Evolutionary conservation across 2,329 filamentous ascomycete genomes (phyloP).

Genomic region (Amauroascus niger): DNA sequence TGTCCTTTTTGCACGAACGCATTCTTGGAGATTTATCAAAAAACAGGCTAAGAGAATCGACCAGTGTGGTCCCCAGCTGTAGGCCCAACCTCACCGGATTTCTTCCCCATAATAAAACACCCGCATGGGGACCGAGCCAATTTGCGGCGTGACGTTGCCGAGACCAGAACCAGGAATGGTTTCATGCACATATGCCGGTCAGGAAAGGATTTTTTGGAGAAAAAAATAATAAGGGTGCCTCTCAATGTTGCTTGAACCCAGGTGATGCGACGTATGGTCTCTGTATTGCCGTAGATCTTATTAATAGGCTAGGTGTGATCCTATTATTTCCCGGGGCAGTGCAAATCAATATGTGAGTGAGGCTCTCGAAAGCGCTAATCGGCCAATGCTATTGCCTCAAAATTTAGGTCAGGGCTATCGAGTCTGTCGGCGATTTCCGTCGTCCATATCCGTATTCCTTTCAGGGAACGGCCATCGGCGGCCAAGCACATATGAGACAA

Average conservation of each 20-base stretch:
- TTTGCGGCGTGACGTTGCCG: neutral
- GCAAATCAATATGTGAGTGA: neutral
- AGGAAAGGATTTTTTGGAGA: neutral
- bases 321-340: neutral
- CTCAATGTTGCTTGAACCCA: neutral
- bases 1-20: too few relatives aligned
- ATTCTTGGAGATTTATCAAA: too few relatives aligned
- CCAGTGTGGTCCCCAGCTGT: neutral
- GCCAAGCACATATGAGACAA: neutral
- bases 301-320: neutral
- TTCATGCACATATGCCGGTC: neutral
- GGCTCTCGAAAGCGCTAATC: constrained; percentile 1
- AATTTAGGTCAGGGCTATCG: neutral
- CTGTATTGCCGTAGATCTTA: neutral
- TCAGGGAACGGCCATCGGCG: neutral
- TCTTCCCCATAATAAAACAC: neutral
- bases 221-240: neutral
- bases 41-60: neutral
- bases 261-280: neutral
- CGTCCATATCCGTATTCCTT: neutral
- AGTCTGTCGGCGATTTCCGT: neutral
- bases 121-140: neutral
- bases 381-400: neutral
- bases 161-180: neutral
- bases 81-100: neutral